phyloP scores from a whole-genome alignment of 371 early-diverging fungal species.

The Thermomucor indicae-seudaticae region DNA sequence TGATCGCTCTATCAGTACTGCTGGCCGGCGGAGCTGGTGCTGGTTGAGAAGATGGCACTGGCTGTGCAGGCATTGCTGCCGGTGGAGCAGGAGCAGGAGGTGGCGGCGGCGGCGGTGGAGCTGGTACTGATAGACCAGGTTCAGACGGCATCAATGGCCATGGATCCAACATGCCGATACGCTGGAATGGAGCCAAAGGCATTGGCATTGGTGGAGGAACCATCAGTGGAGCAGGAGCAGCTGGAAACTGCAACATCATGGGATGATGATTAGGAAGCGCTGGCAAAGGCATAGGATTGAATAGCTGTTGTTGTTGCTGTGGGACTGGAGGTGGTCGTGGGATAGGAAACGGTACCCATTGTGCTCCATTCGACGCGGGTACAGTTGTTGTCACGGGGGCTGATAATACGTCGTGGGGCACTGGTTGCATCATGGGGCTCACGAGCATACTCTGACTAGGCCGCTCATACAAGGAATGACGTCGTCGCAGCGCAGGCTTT shows the following conservation, averaged over 20 bases:
- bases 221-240: background rate
- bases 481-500: too few relatives aligned
- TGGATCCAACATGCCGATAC: background rate
- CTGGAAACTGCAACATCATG: background rate
- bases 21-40: background rate
- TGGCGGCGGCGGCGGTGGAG: background rate
- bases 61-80: background rate
- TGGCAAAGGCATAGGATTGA: background rate
- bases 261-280: background rate
- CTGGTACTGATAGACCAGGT: background rate
- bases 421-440: too few relatives aligned
- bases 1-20: background rate
- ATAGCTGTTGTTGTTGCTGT: background rate
- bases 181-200: conserved; percentile 4
- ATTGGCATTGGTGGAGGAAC: conserved; percentile 5
- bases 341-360: too few relatives aligned
- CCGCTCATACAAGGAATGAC: too few relatives aligned
- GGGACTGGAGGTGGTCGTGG: too few relatives aligned
- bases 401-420: too few relatives aligned
- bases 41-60: conserved; percentile 1
- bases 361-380: too few relatives aligned
- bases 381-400: too few relatives aligned
- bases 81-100: background rate
- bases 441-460: too few relatives aligned
- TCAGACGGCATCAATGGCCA: background rate